Percentiles rank a stretch among this genome's conserved stretches.
phyloP scores from a whole-genome alignment of 805 yeast species.

The Millerozyma acaciae region DNA sequence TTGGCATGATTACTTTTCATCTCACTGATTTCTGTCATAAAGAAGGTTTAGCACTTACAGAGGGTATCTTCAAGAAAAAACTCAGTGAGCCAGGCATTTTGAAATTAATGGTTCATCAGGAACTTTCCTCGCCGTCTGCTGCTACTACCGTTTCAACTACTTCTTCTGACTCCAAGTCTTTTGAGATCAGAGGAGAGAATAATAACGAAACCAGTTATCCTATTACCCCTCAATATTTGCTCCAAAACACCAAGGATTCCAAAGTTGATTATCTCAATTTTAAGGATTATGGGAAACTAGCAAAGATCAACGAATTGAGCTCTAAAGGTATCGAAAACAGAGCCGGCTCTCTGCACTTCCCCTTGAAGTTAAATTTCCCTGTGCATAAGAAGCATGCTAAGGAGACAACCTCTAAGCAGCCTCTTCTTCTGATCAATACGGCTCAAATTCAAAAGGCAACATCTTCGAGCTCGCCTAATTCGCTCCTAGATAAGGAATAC shows the following conservation, averaged over 20 bases:
- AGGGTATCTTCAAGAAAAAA: slow-evolving; percentile 38
- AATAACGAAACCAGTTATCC: slow-evolving; percentile 45
- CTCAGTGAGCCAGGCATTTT: slow-evolving; percentile 27
- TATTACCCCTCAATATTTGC: slow-evolving; percentile 65
- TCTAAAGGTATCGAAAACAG: background rate
- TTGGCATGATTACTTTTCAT: slow-evolving; percentile 41
- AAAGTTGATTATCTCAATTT: slow-evolving; percentile 54
- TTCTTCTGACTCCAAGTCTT: slow-evolving; percentile 54
- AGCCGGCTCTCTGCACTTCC: slow-evolving; percentile 10
- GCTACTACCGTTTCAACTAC: slow-evolving; percentile 41
- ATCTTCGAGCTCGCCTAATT: slow-evolving; percentile 4
- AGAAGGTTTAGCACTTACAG: slow-evolving; percentile 55
- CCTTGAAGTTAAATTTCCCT: slow-evolving; percentile 14
- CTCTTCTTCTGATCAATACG: slow-evolving; percentile 16
- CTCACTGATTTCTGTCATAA: slow-evolving; percentile 66
- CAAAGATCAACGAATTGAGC: slow-evolving; percentile 11
- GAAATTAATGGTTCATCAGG: slow-evolving; percentile 34
- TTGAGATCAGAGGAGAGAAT: slow-evolving; percentile 42
- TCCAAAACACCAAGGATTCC: slow-evolving; percentile 40
- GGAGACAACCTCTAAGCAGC: slow-evolving; percentile 7
- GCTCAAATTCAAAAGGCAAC: slow-evolving; percentile 3
- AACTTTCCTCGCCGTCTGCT: slow-evolving; percentile 28
- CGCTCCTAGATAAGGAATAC: background rate
- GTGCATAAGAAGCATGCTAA: slow-evolving; percentile 6
- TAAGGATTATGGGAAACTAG: slow-evolving; percentile 35